Evolutionary conservation across 495 filamentous ascomycete genomes (phyloP).

Genomic region (Peziza echinospora): DNA sequence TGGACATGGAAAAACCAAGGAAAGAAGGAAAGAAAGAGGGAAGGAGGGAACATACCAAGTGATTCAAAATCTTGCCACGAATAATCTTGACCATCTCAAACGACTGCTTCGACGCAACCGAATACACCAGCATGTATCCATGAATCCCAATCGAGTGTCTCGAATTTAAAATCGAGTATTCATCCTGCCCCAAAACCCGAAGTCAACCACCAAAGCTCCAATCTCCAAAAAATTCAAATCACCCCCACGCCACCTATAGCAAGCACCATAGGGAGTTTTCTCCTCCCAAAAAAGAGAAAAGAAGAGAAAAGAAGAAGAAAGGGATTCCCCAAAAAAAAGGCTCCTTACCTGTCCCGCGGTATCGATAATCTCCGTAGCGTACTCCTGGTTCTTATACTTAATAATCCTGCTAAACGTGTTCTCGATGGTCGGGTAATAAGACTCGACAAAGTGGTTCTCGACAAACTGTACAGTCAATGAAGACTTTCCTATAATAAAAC

Average conservation of each 20-base stretch:
- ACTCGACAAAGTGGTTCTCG: constrained; percentile 94
- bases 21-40: constrained; percentile 1
- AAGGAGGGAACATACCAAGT: constrained; percentile 41
- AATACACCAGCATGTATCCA: constrained; percentile 97
- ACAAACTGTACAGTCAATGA: constrained; percentile 95
- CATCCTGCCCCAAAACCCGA: constrained; percentile 73
- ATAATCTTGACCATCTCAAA: constrained; percentile 96
- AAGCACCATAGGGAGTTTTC: constrained; percentile 5
- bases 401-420: constrained; percentile 96
- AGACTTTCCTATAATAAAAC: constrained; percentile 53
- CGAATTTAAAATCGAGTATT: constrained; percentile 92
- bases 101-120: constrained; percentile 72
- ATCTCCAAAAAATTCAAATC: constrained; percentile 7
- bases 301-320: background rate
- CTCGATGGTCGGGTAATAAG: constrained; percentile 97
- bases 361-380: constrained; percentile 91
- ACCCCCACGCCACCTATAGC: constrained; percentile 4
- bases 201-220: too few relatives aligned
- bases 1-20: background rate
- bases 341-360: constrained; percentile 76
- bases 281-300: too few relatives aligned
- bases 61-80: constrained; percentile 90
- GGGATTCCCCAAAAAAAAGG: background rate
- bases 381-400: constrained; percentile 76
- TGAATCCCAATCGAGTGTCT: constrained; percentile 99